Evolutionary conservation across 148 eudicot species (phyloP).

Genomic region (Rhododendron griersonianum): DNA sequence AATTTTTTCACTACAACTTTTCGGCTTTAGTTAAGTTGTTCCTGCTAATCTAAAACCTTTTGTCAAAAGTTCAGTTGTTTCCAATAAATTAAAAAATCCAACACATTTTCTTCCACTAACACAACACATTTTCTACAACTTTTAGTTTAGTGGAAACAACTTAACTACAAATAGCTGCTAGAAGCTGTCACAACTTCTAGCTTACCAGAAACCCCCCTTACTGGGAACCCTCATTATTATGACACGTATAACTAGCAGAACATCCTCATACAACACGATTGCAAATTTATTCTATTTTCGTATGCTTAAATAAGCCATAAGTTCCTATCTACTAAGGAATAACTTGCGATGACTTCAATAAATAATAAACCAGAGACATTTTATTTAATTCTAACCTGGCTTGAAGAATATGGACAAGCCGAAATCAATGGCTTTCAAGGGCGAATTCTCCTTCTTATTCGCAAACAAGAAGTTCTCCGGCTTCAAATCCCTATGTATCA

Average conservation of each 20-base stretch:
- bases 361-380: background rate
- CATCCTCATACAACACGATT: background rate
- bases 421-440: conserved; percentile 93
- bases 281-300: background rate
- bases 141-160: too few relatives aligned
- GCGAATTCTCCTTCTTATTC: conserved; percentile 93
- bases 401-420: conserved; percentile 94
- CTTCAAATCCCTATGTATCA: conserved; percentile 88
- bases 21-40: too few relatives aligned
- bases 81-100: too few relatives aligned
- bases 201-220: background rate
- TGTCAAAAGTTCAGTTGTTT: too few relatives aligned
- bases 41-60: too few relatives aligned
- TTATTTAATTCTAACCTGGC: conserved; percentile 44
- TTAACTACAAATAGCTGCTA: too few relatives aligned
- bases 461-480: conserved; percentile 96
- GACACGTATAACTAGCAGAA: background rate
- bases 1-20: too few relatives aligned
- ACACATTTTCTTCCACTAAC: too few relatives aligned
- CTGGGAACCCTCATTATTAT: background rate
- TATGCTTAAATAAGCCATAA: background rate
- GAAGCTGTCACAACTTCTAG: too few relatives aligned
- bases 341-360: background rate
- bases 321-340: background rate
- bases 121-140: too few relatives aligned